Base-by-base conservation (phyloP, 768 basidiomycete species). In the Pulveroboletus sp. region DNA sequence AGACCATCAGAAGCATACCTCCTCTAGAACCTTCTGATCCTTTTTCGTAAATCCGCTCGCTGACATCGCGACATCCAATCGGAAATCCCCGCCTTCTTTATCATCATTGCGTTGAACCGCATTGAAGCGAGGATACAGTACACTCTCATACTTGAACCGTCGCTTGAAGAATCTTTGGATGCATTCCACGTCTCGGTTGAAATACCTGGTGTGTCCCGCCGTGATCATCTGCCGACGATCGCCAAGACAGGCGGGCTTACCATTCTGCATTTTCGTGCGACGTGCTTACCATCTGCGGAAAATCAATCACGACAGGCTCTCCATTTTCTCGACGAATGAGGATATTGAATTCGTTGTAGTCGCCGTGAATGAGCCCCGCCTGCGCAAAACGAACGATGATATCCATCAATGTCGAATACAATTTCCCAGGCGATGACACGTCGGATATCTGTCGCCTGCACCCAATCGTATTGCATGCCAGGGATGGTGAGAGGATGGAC, bases 281-380 rank as follows among this genome's bases (percentile, higher is more conserved):
- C 23, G 90, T 94, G 75, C 89, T 92, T 69, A 98, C 92, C 95
- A 98, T 97, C 73, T 99, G 97, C 8, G 97, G 97, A 66, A 99
- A 99, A 72, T 99, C 97, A 59, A 99, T 99, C 36, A 99, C 82
- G 44, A 97, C 70, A 7, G 94, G 90, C 59, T 91, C 84, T 11
- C 79, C 79, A 38, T 69, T 73, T 45, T 85, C 84, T 39, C 89
- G 81, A 32, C 80, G 80, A 58, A 99, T 93, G 52, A 99, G 82
- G 56, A 99, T 94, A 68, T 99, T 98, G 75, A 98, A 99, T 64
- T 99, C 97, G 71, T 99, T 99, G 72, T 90, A 99, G 60, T 99
- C 97, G 35, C 97, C 94, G 61, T 99, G 97, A 43, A 99, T 98
- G n/a, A 99, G 79, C 6, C 97, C 97, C 14, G 88, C 83, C 32